A percentile compares a stretch with the other conserved stretches of the same genome.
Conservation (phyloP, 805 yeast genomes). For the Candida taoyuanica region DNA sequence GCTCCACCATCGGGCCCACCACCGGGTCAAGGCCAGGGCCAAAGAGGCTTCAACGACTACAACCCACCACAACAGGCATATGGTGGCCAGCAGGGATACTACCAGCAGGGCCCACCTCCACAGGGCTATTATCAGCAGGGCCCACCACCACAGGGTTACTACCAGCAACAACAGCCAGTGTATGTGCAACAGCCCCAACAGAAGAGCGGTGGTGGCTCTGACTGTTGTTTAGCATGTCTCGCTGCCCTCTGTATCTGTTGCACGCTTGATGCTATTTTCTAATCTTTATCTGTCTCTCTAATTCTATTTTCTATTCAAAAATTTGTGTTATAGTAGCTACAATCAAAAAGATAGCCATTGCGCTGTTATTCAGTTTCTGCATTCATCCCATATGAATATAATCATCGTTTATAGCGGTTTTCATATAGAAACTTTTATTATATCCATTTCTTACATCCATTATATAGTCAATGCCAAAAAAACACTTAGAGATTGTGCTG, state of each 20-base stretch:
- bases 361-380: no score
- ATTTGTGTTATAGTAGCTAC: no score
- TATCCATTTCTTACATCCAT: no score
- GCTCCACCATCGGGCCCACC: conserved; percentile 18
- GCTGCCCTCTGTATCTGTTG: conserved; percentile 54
- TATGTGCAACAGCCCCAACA: conserved; percentile 48
- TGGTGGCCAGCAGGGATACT: conserved; percentile 17
- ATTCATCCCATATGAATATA: no score
- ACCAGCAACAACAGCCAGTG: conserved; percentile 46
- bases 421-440: no score
- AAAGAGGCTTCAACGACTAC: conserved; percentile 23
- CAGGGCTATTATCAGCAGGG: conserved; percentile 35
- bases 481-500: no score
- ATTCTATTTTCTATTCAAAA: no score
- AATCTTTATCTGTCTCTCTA: no score
- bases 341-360: no score
- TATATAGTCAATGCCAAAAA: no score
- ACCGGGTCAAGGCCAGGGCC: conserved; percentile 1
- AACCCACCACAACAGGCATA: conserved; percentile 18
- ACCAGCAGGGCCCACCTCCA: conserved; percentile 11
- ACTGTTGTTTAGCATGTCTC: conserved; percentile 48
- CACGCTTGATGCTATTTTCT: conserved; percentile 47
- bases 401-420: no score
- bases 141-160: conserved; percentile 31
- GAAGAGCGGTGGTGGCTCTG: conserved; percentile 31